These are phyloP conservation scores for Stentor roeselii DNA, from an alignment of 73 alveolate species.

Conservation along the genomic window DNA sequence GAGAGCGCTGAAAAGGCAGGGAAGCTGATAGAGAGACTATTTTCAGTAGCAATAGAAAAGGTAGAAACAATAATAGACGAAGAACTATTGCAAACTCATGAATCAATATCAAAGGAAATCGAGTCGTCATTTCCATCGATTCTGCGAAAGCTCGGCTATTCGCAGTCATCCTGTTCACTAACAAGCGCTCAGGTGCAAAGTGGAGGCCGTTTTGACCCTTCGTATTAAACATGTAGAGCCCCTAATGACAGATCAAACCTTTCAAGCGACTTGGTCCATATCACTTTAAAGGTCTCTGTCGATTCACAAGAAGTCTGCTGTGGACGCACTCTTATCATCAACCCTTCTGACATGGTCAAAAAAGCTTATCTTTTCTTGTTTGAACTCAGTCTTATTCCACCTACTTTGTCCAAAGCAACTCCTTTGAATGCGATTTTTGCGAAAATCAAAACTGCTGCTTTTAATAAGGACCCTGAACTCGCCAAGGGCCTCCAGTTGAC, in stretches of 20 bases:
- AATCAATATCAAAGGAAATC: not conserved
- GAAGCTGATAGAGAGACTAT: constrained; percentile 12
- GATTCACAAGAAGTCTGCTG: constrained; percentile 68
- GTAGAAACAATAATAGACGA: constrained; percentile 20
- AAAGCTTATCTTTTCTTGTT: constrained; percentile 63
- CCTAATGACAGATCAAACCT: constrained; percentile 49
- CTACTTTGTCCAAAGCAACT: not conserved
- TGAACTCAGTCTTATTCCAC: constrained; percentile 51
- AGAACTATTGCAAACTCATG: not conserved
- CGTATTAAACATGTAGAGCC: constrained; percentile 40
- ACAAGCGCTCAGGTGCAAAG: constrained; percentile 65
- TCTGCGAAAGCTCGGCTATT: not conserved
- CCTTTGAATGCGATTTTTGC: not conserved
- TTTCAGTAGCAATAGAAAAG: not conserved
- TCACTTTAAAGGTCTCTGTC: constrained; percentile 65
- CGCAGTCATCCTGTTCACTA: not conserved
- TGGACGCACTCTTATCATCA: constrained; percentile 79
- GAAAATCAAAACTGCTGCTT: not conserved
- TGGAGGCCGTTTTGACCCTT: constrained; percentile 76
- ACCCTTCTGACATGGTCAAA: constrained; percentile 65
- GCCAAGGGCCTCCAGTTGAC: not conserved
- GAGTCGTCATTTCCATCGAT: constrained; percentile 10
- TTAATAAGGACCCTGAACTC: not conserved
- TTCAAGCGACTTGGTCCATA: constrained; percentile 58
- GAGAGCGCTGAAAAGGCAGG: constrained; percentile 23